These are phyloP conservation scores for Rozella allomycis DNA, from an alignment of 371 early-diverging fungal species.

Conservation along the genomic window DNA sequence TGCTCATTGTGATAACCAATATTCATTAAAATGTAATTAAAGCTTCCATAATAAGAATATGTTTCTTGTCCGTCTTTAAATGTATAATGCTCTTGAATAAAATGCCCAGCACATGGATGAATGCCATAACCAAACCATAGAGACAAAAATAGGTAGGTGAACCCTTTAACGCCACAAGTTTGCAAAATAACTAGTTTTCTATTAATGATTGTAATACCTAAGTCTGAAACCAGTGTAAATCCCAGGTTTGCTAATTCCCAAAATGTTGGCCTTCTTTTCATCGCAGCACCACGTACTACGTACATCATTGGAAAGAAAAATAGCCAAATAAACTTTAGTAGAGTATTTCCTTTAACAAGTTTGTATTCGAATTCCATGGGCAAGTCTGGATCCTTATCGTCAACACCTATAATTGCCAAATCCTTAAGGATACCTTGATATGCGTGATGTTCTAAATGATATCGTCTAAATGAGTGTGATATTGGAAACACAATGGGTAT, in stretches of 20 bases:
- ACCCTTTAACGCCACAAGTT: conserved; percentile 42
- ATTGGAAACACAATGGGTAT: conserved; percentile 54
- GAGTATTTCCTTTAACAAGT: conserved; percentile 45
- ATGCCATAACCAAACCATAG: conserved; percentile 72
- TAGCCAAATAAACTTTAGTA: conserved; percentile 55
- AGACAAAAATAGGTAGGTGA: conserved; percentile 44
- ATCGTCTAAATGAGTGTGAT: conserved; percentile 62
- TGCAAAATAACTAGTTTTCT: conserved; percentile 32
- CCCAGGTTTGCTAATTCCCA: conserved; percentile 59
- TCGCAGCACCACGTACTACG: conserved; percentile 59
- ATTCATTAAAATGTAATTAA: conserved; percentile 62
- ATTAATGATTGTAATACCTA: conserved; percentile 30
- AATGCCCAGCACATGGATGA: conserved; percentile 90
- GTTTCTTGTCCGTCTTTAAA: conserved; percentile 88
- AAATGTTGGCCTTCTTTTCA: conserved; percentile 38
- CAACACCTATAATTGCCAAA: too few relatives aligned
- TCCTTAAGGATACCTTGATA: too few relatives aligned
- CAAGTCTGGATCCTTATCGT: conserved; percentile 83
- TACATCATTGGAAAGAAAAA: conserved; percentile 74
- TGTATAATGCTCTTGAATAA: conserved; percentile 92
- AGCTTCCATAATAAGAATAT: conserved; percentile 83
- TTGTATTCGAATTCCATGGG: conserved; percentile 67
- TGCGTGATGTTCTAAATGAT: conserved; percentile 89
- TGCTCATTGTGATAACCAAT: conserved; percentile 94
- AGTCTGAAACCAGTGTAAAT: too few relatives aligned